These are phyloP conservation scores for Pelargonium australe DNA, from an alignment of 441 rosid species.

Conservation along the genomic window DNA sequence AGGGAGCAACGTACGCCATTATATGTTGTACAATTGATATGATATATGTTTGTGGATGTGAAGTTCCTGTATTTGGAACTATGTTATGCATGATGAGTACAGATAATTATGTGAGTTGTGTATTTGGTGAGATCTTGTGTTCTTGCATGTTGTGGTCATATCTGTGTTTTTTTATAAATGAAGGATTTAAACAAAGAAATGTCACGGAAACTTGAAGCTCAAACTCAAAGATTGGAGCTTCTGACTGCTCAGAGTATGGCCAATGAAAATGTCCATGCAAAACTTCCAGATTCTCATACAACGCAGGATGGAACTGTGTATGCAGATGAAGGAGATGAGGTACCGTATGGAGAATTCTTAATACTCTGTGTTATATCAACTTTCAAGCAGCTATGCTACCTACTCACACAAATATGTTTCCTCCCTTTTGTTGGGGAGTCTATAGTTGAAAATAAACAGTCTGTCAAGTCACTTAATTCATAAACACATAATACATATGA, in stretches of 20 bases:
- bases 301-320: constrained; percentile 52
- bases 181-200: constrained; percentile 83
- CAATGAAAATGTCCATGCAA: constrained; percentile 40
- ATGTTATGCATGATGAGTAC: neutral
- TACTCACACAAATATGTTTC: neutral
- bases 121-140: neutral
- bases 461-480: neutral
- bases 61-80: neutral
- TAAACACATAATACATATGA: neutral
- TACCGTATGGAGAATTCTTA: constrained; percentile 20
- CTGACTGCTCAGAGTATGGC: constrained; percentile 81
- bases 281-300: constrained; percentile 42
- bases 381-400: neutral
- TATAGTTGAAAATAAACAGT: neutral
- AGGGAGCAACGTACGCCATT: neutral
- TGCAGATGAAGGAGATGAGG: constrained; percentile 99
- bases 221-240: constrained; percentile 92
- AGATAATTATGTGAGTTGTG: neutral
- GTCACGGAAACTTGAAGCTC: constrained; percentile 75
- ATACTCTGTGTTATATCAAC: neutral
- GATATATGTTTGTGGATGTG: neutral
- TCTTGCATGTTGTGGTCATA: constrained; percentile 2
- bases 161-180: constrained; percentile 23
- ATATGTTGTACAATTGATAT: neutral
- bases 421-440: neutral